Percentiles rank a stretch among this genome's conserved stretches.
Conservation (phyloP, 768 basidiomycete species). For the Coprinellus micaceus region DNA sequence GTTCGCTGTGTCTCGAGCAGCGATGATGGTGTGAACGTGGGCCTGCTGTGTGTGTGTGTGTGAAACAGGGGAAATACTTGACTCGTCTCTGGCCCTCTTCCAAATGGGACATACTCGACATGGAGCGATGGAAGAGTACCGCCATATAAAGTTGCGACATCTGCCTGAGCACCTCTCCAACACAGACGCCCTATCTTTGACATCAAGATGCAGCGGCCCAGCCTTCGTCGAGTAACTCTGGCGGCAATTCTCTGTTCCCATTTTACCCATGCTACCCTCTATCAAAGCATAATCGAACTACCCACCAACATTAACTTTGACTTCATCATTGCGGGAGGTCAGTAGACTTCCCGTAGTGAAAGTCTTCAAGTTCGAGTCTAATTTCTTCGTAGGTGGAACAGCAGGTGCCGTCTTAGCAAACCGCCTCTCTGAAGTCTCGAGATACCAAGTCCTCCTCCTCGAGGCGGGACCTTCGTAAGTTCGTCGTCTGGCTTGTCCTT, state of each 20-base stretch:
- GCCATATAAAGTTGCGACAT: too few species aligned
- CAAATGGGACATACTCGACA: too few species aligned
- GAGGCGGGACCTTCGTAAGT: constrained; percentile 14
- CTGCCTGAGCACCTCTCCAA: too few species aligned
- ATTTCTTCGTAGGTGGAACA: constrained; percentile 25
- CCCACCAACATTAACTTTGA: constrained; percentile 7
- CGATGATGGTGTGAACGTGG: too few species aligned
- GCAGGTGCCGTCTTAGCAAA: constrained; percentile 28
- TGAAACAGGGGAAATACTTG: too few species aligned
- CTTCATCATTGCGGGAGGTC: constrained; percentile 22
- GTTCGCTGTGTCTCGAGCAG: too few species aligned
- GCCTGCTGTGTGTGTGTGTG: too few species aligned
- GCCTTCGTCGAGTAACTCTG: neutral
- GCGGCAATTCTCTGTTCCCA: neutral
- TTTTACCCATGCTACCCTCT: neutral
- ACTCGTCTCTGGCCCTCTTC: too few species aligned
- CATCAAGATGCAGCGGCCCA: too few species aligned
- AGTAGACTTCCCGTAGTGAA: neutral
- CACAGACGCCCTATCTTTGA: too few species aligned
- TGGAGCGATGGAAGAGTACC: too few species aligned
- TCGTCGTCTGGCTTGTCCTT: neutral
- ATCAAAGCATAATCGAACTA: constrained; percentile 1
- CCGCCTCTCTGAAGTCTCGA: constrained; percentile 20
- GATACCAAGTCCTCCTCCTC: constrained; percentile 12
- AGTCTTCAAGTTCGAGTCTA: too few species aligned